Evolutionary conservation across 179 eudicot genomes (phyloP), one percentile per base, ranked within the genome.

Genomic region (Carnegiea gigantea): DNA sequence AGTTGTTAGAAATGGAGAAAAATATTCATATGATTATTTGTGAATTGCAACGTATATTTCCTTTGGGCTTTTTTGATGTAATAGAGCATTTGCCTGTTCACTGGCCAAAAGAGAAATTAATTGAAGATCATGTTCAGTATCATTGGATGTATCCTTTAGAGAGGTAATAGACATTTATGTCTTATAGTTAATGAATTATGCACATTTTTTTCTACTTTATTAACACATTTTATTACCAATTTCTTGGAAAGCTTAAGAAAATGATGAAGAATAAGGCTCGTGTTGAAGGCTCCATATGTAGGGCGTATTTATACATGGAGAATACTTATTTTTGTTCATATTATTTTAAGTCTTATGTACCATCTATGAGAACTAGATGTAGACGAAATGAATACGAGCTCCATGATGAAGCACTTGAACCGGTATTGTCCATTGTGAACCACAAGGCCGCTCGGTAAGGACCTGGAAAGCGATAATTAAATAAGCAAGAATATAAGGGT

Each of bases 251-350:
- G 8, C 57, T 62, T 7, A 81, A 49, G 36, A 20, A 21, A 24
- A 81, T 44, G 36, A 68, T 76, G 8, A 64, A 67, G n/a, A 81
- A 81, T 40, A 40, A 40, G 7, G 43, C 43, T 14, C 8, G 40
- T 9, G 80, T 81, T 15, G 80, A 81, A 70, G 84, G 79, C 38
- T 81, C 79, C 2, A 81, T 81, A 62, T 62, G 33, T 26, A 44
- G 62, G 14, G 83, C 79, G 0, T 81, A 74, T 36, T 21, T 81
- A 0, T 33, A 57, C 62, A 21, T 74, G 44, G 83, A 81, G 57
- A 75, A 53, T 1, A 23, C 64, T 10, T 20, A 24, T 40, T 6
- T 81, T 81, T 62, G 74, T 11, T 75, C 79, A 10, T 68, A 36
- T 18, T 81, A 81, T 44, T 81, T 62, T 53, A 76, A 81, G 60